Evolutionary conservation across 768 basidiomycete species (phyloP), one percentile per base, ranked within the genome.

Genomic region (Wakefieldia striispora): DNA sequence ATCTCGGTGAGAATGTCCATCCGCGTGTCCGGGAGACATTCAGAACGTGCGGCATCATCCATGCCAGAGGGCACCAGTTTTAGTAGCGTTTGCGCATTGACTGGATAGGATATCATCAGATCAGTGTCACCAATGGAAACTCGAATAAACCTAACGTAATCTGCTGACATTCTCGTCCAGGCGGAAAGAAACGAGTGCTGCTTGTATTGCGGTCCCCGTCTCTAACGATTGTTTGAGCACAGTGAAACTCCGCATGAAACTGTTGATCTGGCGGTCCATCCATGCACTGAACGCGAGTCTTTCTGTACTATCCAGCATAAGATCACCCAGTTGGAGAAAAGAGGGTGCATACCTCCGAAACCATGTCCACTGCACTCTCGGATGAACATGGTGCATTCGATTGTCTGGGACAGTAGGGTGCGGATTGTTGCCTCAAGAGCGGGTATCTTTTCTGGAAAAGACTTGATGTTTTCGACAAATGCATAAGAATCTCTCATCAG

Each of bases 371-470:
- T 62, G 37, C 66, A 72, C 45, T 72, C 71, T 7, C 61, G 70
- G 42, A 72, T 54, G 45, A 72, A 72, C 46, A 72, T 58, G 14
- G 53, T 63, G 26, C 70, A 72, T 55, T 72, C 71, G 6, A 69
- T 58, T 0, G 70, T 72, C 40, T 71, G 71, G 8, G 60, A 55
- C 2, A 67, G 41, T 17, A 72, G 54, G 1, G 49, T 48, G 4
- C 50, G 47, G 40, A 72, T 60, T 13, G 55, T 59, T 26, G 55
- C 51, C 39, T 72, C 63, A 3, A 71, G 62, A 4, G 33, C 13
- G 19, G 59, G 54, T 35, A 71, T 59, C 38, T 51, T 68, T 40
- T 63, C 56, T 6, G 64, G 59, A 16, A 71, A 59, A 4, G 41
- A 53, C 23, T 60, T 53, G 16, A 72, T 46, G 8, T 52, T 55